Percentiles rank a stretch among this genome's conserved stretches.
These are phyloP conservation scores for Hexamita inflata DNA, from an alignment of 208 protist genomes.

Conservation along the genomic window DNA sequence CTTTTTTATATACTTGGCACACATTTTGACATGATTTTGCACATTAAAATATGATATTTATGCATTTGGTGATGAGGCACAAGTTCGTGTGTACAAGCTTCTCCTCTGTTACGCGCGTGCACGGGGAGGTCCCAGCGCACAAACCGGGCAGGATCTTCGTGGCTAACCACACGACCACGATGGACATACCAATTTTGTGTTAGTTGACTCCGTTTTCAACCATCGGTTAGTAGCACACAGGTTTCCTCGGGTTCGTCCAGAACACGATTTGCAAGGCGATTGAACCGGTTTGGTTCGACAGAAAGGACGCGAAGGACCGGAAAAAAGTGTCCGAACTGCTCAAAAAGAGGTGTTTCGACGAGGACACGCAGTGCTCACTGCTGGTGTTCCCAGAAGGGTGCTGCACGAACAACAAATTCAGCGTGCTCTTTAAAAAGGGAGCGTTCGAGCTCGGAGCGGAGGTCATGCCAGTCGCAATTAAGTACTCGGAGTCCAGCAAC, in stretches of 20 bases:
- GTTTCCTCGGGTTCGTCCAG: slow-evolving; percentile 43
- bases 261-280: slow-evolving; percentile 27
- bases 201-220: not conserved
- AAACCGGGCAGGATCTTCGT: slow-evolving; percentile 40
- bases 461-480: slow-evolving; percentile 46
- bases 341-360: slow-evolving; percentile 17
- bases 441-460: slow-evolving; percentile 44
- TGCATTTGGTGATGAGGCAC: too few species aligned
- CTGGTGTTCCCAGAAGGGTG: slow-evolving; percentile 45
- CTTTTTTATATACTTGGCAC: too few species aligned
- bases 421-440: slow-evolving; percentile 46
- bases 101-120: slow-evolving; percentile 32
- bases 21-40: too few species aligned
- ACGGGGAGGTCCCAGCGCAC: slow-evolving; percentile 34
- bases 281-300: slow-evolving; percentile 43
- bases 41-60: too few species aligned
- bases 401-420: slow-evolving; percentile 49
- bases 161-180: slow-evolving; percentile 36
- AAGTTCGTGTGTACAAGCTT: too few species aligned
- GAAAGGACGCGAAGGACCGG: slow-evolving; percentile 35
- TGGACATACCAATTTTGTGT: slow-evolving; percentile 39
- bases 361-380: slow-evolving; percentile 21
- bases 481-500: slow-evolving; percentile 39
- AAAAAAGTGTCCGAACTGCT: slow-evolving; percentile 1
- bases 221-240: slow-evolving; percentile 41